Conservation (phyloP, 129 eudicot species). For the Escallonia rubra region DNA sequence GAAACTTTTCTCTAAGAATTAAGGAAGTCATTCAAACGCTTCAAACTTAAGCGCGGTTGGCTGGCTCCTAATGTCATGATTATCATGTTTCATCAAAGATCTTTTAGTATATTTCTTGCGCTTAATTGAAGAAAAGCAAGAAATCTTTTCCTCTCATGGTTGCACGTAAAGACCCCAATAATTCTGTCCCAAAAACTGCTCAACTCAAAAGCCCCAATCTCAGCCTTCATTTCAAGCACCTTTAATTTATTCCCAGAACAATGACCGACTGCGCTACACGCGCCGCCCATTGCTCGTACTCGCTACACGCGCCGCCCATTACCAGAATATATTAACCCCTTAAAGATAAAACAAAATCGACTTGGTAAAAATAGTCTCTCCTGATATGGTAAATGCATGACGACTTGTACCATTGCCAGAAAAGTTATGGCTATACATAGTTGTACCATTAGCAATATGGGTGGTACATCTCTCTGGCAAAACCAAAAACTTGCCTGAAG, state of each 20-base stretch:
- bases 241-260: conserved; percentile 18
- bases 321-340: no score
- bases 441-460: no score
- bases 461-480: conserved; percentile 1
- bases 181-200: conserved; percentile 8
- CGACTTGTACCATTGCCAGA: no score
- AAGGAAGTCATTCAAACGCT: not conserved
- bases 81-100: no score
- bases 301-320: conserved; percentile 41
- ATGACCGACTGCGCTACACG: conserved; percentile 22
- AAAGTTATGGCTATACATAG: not conserved
- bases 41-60: not conserved
- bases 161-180: not conserved
- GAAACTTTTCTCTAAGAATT: not conserved
- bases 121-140: conserved; percentile 8
- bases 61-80: no score
- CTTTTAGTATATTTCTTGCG: not conserved
- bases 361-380: no score
- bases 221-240: conserved; percentile 19
- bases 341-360: no score
- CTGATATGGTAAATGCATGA: no score
- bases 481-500: conserved; percentile 7
- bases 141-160: conserved; percentile 7
- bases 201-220: conserved; percentile 21
- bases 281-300: conserved; percentile 34